A percentile compares a stretch with the other conserved stretches of the same genome.
Conservation (phyloP, 1,284 basidiomycete species). For the Paramarasmius palmivorus region DNA sequence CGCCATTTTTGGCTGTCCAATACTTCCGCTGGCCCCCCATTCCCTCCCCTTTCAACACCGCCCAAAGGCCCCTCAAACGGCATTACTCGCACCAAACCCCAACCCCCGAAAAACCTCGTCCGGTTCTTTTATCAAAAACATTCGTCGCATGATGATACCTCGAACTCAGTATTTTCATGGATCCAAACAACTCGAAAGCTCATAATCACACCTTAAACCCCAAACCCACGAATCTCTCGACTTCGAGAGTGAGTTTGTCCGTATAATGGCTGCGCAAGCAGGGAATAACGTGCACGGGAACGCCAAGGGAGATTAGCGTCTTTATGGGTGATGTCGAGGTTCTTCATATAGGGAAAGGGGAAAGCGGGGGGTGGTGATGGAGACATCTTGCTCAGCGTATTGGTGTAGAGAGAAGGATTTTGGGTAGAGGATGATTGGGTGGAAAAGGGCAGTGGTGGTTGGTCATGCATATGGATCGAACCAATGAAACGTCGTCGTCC, state of each 20-base stretch:
- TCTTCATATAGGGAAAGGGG: conserved; percentile 80
- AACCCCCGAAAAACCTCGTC: conserved; percentile 77
- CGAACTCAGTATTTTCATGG: conserved; percentile 76
- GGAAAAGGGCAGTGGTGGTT: too few relatives aligned
- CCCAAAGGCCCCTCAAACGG: conserved; percentile 60
- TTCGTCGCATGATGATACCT: conserved; percentile 76
- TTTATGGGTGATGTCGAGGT: conserved; percentile 70
- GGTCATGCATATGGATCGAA: too few relatives aligned
- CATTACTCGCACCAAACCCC: conserved; percentile 77
- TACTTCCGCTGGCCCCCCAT: conserved; percentile 62
- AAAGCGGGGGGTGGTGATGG: too few relatives aligned
- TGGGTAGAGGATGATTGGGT: too few relatives aligned
- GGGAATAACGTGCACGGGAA: conserved; percentile 60
- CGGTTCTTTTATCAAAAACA: conserved; percentile 68
- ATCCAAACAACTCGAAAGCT: conserved; percentile 72
- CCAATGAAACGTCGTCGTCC: too few relatives aligned
- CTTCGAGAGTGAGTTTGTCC: conserved; percentile 77
- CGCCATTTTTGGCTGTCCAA: conserved; percentile 66
- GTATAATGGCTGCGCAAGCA: conserved; percentile 61
- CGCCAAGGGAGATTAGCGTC: conserved; percentile 64
- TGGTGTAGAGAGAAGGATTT: too few relatives aligned
- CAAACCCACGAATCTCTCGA: conserved; percentile 71
- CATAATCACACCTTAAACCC: conserved; percentile 73
- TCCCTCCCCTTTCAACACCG: conserved; percentile 54
- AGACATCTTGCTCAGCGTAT: too few relatives aligned